phyloP scores from a whole-genome alignment of 108 stramenopile genomes.

The Craspedostauros australis region DNA sequence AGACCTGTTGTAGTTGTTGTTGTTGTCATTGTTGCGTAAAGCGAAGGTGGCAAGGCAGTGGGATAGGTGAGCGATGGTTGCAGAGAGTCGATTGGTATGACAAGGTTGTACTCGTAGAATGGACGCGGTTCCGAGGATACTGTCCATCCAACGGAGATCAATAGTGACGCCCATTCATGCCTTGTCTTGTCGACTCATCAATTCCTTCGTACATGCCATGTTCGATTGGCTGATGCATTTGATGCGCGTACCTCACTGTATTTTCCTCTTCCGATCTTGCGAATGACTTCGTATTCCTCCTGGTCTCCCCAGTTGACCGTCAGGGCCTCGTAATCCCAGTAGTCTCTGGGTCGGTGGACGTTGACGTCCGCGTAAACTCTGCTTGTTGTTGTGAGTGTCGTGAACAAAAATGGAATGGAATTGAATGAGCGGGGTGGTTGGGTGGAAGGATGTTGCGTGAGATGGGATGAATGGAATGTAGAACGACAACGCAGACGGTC shows the following conservation, averaged over 20 bases:
- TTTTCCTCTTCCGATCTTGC: constrained; percentile 99
- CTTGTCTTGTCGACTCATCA: no score
- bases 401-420: not conserved
- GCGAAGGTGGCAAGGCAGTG: not conserved
- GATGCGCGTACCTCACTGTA: constrained; percentile 97
- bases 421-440: not conserved
- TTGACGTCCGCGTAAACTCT: constrained; percentile 99
- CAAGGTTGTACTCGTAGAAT: not conserved
- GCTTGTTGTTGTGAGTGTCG: not conserved
- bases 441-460: not conserved
- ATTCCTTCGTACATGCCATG: not conserved
- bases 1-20: constrained; percentile 54
- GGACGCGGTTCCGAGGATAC: not conserved
- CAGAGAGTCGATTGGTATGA: not conserved
- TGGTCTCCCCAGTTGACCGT: constrained; percentile 99
- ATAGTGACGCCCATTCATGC: no score
- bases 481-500: no score
- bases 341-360: constrained; percentile 94
- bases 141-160: no score
- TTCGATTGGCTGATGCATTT: not conserved
- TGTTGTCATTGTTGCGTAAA: not conserved
- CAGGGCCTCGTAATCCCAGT: constrained; percentile 99
- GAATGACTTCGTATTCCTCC: constrained; percentile 98
- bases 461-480: no score
- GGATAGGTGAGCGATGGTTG: not conserved